Evolutionary conservation across 495 filamentous ascomycete species (phyloP).

Genomic region (Melanomma pulvis-pyrius): DNA sequence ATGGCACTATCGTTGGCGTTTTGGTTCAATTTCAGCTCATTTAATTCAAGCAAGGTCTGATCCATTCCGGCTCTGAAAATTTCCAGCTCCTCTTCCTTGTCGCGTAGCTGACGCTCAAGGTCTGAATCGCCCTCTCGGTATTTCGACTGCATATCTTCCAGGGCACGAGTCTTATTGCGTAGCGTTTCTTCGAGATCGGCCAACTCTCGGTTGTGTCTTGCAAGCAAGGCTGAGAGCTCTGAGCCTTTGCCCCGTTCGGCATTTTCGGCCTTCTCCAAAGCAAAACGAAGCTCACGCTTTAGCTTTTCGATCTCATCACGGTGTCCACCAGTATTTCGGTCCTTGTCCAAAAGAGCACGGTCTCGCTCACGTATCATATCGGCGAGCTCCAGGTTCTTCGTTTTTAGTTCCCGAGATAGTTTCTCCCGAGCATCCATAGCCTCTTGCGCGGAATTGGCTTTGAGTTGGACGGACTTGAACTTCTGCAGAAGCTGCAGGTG

Average conservation of each 20-base stretch:
- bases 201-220: conserved; percentile 96
- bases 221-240: conserved; percentile 89
- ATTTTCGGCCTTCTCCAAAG: conserved; percentile 89
- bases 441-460: conserved; percentile 94
- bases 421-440: conserved; percentile 94
- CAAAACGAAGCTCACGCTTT: conserved; percentile 93
- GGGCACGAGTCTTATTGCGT: conserved; percentile 79
- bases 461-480: conserved; percentile 93
- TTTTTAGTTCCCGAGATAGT: conserved; percentile 95
- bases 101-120: conserved; percentile 76
- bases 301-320: conserved; percentile 95
- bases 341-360: conserved; percentile 89
- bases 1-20: conserved; percentile 78
- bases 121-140: conserved; percentile 80
- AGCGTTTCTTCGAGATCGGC: conserved; percentile 92
- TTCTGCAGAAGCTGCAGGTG: conserved; percentile 93
- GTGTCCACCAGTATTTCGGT: conserved; percentile 79
- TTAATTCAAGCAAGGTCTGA: conserved; percentile 85
- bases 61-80: conserved; percentile 97
- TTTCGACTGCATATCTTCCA: conserved; percentile 81
- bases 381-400: conserved; percentile 95
- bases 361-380: conserved; percentile 99
- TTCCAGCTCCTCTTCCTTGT: conserved; percentile 97
- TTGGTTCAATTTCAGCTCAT: conserved; percentile 70
- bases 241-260: conserved; percentile 88